Conservation (phyloP, 2,329 filamentous ascomycete species). For the Alternaria hordeiaustralica region DNA sequence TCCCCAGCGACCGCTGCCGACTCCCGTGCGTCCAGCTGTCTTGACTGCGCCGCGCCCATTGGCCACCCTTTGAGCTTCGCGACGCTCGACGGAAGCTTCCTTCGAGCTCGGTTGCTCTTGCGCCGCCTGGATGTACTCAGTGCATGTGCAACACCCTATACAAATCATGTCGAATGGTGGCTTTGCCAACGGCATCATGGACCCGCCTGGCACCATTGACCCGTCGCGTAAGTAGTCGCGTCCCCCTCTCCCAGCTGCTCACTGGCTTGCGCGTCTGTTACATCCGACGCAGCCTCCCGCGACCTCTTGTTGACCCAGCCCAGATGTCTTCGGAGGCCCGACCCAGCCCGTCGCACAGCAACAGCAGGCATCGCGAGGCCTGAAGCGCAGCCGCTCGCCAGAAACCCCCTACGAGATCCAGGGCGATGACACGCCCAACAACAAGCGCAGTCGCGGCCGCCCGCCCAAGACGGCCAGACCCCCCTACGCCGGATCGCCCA, state of each 20-base stretch:
- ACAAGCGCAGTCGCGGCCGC: conserved; percentile 56
- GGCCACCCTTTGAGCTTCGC: conserved; percentile 24
- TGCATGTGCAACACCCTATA: conserved; percentile 42
- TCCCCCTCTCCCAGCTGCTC: background rate
- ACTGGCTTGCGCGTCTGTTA: conserved; percentile 34
- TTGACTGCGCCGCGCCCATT: conserved; percentile 27
- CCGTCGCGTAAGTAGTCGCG: conserved; percentile 34
- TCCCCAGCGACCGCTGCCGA: conserved; percentile 1
- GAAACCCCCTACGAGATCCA: conserved; percentile 47
- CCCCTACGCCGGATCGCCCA: conserved; percentile 60
- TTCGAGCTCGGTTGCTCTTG: conserved; percentile 42
- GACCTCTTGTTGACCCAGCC: conserved; percentile 30
- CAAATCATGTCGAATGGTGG: conserved; percentile 48
- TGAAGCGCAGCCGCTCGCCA: conserved; percentile 52
- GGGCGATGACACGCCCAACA: conserved; percentile 32
- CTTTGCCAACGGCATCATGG: conserved; percentile 51
- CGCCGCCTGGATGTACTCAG: conserved; percentile 51
- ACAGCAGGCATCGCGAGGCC: conserved; percentile 39
- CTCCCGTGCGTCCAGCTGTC: conserved; percentile 22
- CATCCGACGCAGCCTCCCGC: conserved; percentile 39
- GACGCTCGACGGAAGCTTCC: conserved; percentile 26
- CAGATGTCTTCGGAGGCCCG: conserved; percentile 38
- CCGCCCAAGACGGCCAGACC: conserved; percentile 63
- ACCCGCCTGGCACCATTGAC: conserved; percentile 51
- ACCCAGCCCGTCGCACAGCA: conserved; percentile 42